Conservation (phyloP, 1,284 basidiomycete genomes). For the Phellinidium pouzarii region DNA sequence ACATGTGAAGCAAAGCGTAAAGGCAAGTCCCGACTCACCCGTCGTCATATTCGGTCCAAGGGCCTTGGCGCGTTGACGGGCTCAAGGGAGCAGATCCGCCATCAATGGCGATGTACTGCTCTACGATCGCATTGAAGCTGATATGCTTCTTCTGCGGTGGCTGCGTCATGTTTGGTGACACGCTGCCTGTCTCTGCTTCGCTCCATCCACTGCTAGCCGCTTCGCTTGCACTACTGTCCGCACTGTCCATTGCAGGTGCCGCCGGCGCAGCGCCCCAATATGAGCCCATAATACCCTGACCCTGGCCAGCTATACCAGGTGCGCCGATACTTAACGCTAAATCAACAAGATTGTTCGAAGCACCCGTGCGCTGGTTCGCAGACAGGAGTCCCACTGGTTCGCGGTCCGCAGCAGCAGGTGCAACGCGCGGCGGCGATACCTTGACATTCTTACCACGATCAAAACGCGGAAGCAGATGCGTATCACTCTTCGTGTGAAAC, state of each 20-base stretch:
- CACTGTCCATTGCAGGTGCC: neutral
- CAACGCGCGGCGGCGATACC: slow-evolving; percentile 14
- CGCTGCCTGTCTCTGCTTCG: neutral
- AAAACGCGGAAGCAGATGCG: slow-evolving; percentile 45
- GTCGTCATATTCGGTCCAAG: slow-evolving; percentile 19
- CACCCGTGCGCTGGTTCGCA: slow-evolving; percentile 14
- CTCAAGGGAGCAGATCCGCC: slow-evolving; percentile 28
- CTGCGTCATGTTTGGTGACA: neutral
- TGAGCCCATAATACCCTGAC: neutral
- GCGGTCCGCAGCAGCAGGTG: slow-evolving; percentile 1
- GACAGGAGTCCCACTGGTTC: slow-evolving; percentile 5
- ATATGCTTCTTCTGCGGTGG: slow-evolving; percentile 72
- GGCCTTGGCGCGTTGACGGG: slow-evolving; percentile 34
- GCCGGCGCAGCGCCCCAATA: neutral
- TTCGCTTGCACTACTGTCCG: slow-evolving; percentile 9
- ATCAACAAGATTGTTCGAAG: slow-evolving; percentile 14
- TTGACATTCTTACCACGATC: slow-evolving; percentile 3
- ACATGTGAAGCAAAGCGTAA: neutral
- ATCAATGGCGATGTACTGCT: slow-evolving; percentile 95
- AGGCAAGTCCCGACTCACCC: slow-evolving; percentile 12
- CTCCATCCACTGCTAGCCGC: neutral
- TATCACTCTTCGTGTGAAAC: slow-evolving; percentile 78
- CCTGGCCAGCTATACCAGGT: too few species aligned
- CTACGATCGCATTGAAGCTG: slow-evolving; percentile 96
- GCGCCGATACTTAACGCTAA: slow-evolving; percentile 1